Evolutionary conservation across 768 basidiomycete genomes (phyloP).

Genomic region (Leccinellum albellum): DNA sequence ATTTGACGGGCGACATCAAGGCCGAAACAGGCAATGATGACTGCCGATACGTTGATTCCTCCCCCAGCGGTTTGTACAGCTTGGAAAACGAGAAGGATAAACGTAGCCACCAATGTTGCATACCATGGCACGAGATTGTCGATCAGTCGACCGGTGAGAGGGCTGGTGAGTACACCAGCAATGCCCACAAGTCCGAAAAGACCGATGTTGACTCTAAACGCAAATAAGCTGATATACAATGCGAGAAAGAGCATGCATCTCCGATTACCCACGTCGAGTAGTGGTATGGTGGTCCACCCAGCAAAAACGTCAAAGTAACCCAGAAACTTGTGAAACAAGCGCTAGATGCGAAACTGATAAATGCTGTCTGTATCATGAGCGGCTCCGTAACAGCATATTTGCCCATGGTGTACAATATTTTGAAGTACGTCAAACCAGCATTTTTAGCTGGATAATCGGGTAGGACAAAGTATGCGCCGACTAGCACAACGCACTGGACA

Average conservation of each 20-base stretch:
- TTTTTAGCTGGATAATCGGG: conserved; percentile 86
- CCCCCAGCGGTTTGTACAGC: conserved; percentile 66
- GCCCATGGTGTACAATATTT: conserved; percentile 73
- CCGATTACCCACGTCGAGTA: conserved; percentile 57
- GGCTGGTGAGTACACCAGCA: conserved; percentile 66
- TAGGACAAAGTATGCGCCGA: conserved; percentile 59
- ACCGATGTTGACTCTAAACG: conserved; percentile 53
- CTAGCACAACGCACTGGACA: conserved; percentile 56
- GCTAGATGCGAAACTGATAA: conserved; percentile 57
- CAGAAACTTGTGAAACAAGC: conserved; percentile 62
- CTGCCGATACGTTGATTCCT: conserved; percentile 64
- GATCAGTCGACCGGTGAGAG: conserved; percentile 63
- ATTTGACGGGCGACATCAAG: conserved; percentile 74
- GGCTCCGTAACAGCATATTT: conserved; percentile 78
- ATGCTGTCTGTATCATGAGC: conserved; percentile 61
- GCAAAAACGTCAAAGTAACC: conserved; percentile 79
- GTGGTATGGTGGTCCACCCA: conserved; percentile 70
- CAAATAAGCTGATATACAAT: background rate
- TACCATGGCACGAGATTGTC: conserved; percentile 78
- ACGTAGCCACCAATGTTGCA: conserved; percentile 56
- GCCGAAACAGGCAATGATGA: conserved; percentile 65
- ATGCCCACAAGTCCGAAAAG: conserved; percentile 73
- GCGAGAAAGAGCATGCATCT: background rate
- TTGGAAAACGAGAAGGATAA: conserved; percentile 49
- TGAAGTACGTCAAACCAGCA: conserved; percentile 55